Evolutionary conservation across 805 yeast genomes (phyloP).

Genomic region (Metschnikowia cubensis): DNA sequence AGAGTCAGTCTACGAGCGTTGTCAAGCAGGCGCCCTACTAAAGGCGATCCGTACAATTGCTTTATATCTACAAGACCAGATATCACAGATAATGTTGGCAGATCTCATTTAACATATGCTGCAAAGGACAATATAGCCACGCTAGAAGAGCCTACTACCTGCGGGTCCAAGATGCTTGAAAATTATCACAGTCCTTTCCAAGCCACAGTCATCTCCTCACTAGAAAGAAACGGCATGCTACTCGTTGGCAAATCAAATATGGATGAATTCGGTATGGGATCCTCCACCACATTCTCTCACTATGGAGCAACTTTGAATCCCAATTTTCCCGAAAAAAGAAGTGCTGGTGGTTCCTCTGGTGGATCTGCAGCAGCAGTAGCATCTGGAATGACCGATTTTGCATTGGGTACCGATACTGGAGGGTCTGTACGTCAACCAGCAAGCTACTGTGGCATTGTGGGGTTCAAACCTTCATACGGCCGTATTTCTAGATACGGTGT

Average conservation of each 20-base stretch:
- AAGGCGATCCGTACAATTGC: slow-evolving; percentile 14
- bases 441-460: slow-evolving; percentile 75
- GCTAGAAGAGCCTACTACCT: slow-evolving; percentile 62
- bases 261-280: slow-evolving; percentile 99
- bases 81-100: not conserved
- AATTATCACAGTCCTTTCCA: slow-evolving; percentile 72
- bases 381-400: slow-evolving; percentile 61
- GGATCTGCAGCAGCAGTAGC: slow-evolving; percentile 95
- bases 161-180: slow-evolving; percentile 64
- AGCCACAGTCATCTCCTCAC: slow-evolving; percentile 62
- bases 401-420: slow-evolving; percentile 95
- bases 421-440: slow-evolving; percentile 95
- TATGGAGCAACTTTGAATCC: slow-evolving; percentile 62
- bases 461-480: slow-evolving; percentile 94
- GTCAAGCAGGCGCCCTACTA: not conserved
- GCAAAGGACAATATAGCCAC: slow-evolving; percentile 81
- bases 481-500: slow-evolving; percentile 90
- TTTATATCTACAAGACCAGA: slow-evolving; percentile 4
- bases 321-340: slow-evolving; percentile 12
- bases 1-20: slow-evolving; percentile 1
- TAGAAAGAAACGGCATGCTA: slow-evolving; percentile 50
- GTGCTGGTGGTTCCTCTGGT: slow-evolving; percentile 91
- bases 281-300: slow-evolving; percentile 52
- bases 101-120: slow-evolving; percentile 6
- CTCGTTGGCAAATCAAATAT: slow-evolving; percentile 80